Conservation (phyloP, 768 basidiomycete species). For the Austroboletus eburneus region DNA sequence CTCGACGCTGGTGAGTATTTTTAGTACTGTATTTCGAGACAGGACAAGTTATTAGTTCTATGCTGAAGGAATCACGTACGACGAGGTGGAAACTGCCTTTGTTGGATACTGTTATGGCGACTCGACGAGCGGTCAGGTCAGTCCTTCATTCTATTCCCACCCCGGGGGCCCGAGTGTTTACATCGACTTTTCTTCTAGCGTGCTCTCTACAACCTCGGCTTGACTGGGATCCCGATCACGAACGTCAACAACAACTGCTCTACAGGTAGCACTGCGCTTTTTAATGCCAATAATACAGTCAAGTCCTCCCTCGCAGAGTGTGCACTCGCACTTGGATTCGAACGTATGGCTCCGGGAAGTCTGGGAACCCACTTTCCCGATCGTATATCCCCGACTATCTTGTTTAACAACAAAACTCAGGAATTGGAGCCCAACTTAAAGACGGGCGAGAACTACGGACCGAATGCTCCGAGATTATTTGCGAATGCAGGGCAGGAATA, state of each 20-base stretch:
- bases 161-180: not conserved
- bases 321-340: conserved; percentile 80
- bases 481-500: conserved; percentile 73
- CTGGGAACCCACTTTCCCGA: conserved; percentile 62
- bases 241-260: conserved; percentile 90
- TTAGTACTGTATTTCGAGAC: not conserved
- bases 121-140: conserved; percentile 71
- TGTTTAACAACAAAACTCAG: conserved; percentile 40
- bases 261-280: conserved; percentile 76
- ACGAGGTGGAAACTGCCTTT: conserved; percentile 64
- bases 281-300: conserved; percentile 66
- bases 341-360: conserved; percentile 77
- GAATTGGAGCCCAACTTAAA: conserved; percentile 46
- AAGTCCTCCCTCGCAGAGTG: conserved; percentile 70
- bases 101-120: conserved; percentile 82
- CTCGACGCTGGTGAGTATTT: conserved; percentile 65
- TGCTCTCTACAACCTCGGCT: conserved; percentile 76
- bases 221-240: conserved; percentile 79
- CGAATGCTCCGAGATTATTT: conserved; percentile 70
- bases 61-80: conserved; percentile 72
- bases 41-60: not conserved
- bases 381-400: conserved; percentile 41
- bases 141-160: conserved; percentile 3
- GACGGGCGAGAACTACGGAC: conserved; percentile 61
- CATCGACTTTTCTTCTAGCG: conserved; percentile 38